A percentile compares a stretch with the other conserved stretches of the same genome.
These are phyloP conservation scores for Albophoma yamanashiensis DNA, from an alignment of 2,329 filamentous ascomycete genomes.

Conservation along the genomic window DNA sequence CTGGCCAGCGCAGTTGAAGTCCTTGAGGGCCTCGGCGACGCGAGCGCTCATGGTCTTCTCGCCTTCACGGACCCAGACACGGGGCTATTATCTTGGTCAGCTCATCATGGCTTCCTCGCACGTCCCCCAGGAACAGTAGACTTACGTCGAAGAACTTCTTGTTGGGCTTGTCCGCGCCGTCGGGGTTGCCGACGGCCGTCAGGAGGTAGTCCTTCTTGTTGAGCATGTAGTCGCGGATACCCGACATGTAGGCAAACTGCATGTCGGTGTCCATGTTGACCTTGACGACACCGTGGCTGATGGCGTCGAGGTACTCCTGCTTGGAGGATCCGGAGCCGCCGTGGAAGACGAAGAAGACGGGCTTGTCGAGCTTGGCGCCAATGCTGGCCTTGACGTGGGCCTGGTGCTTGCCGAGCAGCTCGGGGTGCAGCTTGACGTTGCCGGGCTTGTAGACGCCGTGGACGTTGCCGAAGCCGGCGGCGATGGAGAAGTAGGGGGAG, in stretches of 20 bases:
- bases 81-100: conserved; percentile 40
- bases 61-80: conserved; percentile 92
- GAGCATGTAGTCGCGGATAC: conserved; percentile 89
- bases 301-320: conserved; percentile 82
- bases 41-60: conserved; percentile 93
- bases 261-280: conserved; percentile 98
- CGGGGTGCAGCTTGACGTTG: conserved; percentile 93
- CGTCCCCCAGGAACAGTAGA: conserved; percentile 1
- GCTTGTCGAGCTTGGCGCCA: conserved; percentile 65
- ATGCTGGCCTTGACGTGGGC: conserved; percentile 77
- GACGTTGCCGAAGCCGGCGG: conserved; percentile 96
- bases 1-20: conserved; percentile 60
- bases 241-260: conserved; percentile 86
- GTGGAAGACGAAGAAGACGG: conserved; percentile 99
- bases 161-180: conserved; percentile 95
- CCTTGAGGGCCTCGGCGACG: conserved; percentile 69
- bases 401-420: conserved; percentile 96
- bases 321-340: conserved; percentile 88
- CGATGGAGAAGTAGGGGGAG: conserved; percentile 95
- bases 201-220: conserved; percentile 92
- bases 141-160: conserved; percentile 77
- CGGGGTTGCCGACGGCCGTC: conserved; percentile 85
- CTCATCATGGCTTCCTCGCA: not conserved
- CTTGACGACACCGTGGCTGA: conserved; percentile 93
- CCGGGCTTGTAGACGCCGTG: conserved; percentile 98